Evolutionary conservation across 352 stramenopile species (phyloP), one percentile per base, ranked within the genome.

Genomic region (Globisporangium polare): DNA sequence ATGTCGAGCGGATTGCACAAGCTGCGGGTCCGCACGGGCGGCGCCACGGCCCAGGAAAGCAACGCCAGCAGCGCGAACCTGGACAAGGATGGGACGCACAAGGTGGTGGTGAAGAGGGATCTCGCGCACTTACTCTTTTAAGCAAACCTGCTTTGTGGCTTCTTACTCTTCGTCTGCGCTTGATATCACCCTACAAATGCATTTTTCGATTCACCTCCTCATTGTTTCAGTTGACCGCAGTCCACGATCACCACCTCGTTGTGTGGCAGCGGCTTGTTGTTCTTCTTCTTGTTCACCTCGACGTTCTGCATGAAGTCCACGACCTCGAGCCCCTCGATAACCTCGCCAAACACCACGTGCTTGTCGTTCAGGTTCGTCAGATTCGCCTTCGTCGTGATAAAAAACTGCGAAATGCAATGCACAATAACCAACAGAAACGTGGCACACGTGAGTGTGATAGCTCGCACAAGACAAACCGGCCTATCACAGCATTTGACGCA

Each of bases 311-410:
- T 89, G 20, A 67, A 58, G 61, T 90, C 78, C 18, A 92, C 80
- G 13, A 92, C 68, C n/a, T 87, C 77, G 31, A 89, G 72, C 20
- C 83, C 80, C 29, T 95, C 83, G 43, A 97, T 67, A 15, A 97
- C 86, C 67, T 98, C 92, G 27, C 97, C 97, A 82, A 99, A 99
- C 8, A 99, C 95, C 5, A 97, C 86, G 72, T 99, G 97, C 75
- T 98, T 98, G 35, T 85, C 90, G 78, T 99, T 94, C 17, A 92
- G 57, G 57, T 89, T 89, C 22, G 73, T 83, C 31, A 90, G 70
- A 1, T 67, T 65, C 8, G 80, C 73, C 49, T 81, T 83, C 10
- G 78, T 92, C 27, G 83, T 92, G 54, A 92, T 89, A 70, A 92
- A 92, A 62, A 92, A 92, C 80, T 92, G 45, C 47, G 27, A 29